phyloP scores from a whole-genome alignment of 2,329 filamentous ascomycete species.

The Fusarium mundagurra region DNA sequence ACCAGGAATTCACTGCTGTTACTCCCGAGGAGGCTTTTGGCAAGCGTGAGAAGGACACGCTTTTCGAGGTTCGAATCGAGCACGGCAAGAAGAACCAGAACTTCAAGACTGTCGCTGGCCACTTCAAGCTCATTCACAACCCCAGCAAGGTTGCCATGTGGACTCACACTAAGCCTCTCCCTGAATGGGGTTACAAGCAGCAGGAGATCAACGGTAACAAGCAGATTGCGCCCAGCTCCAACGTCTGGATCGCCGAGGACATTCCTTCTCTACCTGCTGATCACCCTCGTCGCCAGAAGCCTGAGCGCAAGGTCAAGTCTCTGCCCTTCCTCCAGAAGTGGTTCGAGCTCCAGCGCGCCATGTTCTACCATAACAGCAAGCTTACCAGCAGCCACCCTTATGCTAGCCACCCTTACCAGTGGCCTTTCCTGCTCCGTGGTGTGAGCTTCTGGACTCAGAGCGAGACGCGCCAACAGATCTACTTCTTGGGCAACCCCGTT shows the following conservation, averaged over 20 bases:
- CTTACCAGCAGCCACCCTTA: slow-evolving; percentile 97
- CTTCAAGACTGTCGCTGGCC: slow-evolving; percentile 89
- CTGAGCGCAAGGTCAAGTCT: slow-evolving; percentile 80
- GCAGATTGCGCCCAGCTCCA: slow-evolving; percentile 87
- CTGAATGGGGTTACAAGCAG: slow-evolving; percentile 96
- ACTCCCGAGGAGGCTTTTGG: slow-evolving; percentile 76
- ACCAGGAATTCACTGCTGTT: slow-evolving; percentile 96
- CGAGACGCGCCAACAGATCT: slow-evolving; percentile 95
- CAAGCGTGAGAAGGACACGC: slow-evolving; percentile 82
- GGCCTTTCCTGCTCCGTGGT: slow-evolving; percentile 96
- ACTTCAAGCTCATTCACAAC: slow-evolving; percentile 96
- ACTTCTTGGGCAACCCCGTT: slow-evolving; percentile 96
- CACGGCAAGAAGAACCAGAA: slow-evolving; percentile 82
- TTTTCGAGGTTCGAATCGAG: slow-evolving; percentile 94
- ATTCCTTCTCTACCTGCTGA: slow-evolving; percentile 81
- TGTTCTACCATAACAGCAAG: slow-evolving; percentile 99
- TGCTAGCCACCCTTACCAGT: slow-evolving; percentile 92
- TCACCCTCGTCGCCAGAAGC: slow-evolving; percentile 77
- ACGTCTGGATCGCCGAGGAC: slow-evolving; percentile 94
- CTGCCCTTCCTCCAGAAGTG: slow-evolving; percentile 94
- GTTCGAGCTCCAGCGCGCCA: slow-evolving; percentile 94
- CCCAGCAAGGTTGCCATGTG: slow-evolving; percentile 99
- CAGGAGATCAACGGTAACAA: slow-evolving; percentile 99
- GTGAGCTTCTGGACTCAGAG: slow-evolving; percentile 99
- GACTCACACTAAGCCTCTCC: slow-evolving; percentile 95